Conservation (phyloP, 2,329 filamentous ascomycete species). For the Calonectria pauciramosa region DNA sequence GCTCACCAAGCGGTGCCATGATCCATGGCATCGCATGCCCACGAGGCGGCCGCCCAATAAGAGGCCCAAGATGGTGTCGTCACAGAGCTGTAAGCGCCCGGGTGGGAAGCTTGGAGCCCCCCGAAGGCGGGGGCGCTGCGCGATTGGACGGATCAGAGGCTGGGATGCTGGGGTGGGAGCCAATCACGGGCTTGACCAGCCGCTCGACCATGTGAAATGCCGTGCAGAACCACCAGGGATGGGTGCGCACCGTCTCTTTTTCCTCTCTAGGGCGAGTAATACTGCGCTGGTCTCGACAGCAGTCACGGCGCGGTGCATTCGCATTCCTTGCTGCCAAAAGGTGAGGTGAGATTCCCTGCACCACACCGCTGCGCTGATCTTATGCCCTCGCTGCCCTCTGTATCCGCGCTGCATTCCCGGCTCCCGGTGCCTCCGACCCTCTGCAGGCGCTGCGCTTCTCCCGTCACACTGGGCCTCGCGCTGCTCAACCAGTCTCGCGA, state of each 20-base stretch:
- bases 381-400: not conserved
- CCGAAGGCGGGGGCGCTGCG: conserved; percentile 29
- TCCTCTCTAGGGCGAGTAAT: not conserved
- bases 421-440: conserved; percentile 18
- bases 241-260: conserved; percentile 2
- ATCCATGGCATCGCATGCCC: conserved; percentile 25
- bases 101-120: conserved; percentile 40
- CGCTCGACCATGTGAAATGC: conserved; percentile 39
- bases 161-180: conserved; percentile 32
- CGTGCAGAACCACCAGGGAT: conserved; percentile 34
- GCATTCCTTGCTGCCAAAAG: conserved; percentile 12
- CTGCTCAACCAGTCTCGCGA: conserved; percentile 28
- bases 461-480: conserved; percentile 3
- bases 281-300: not conserved
- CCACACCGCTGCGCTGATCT: conserved; percentile 8
- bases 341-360: conserved; percentile 28
- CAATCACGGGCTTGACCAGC: conserved; percentile 40
- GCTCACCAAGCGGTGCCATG: conserved; percentile 20
- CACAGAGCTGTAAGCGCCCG: conserved; percentile 50
- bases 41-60: conserved; percentile 43
- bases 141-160: conserved; percentile 45
- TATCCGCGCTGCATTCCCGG: conserved; percentile 11
- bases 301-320: not conserved
- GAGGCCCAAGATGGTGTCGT: conserved; percentile 30
- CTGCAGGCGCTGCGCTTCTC: conserved; percentile 1